Evolutionary conservation across 1,139 yeast genomes (phyloP), one percentile per base, ranked within the genome.

Genomic region (Debaryomycetaceae sp.): DNA sequence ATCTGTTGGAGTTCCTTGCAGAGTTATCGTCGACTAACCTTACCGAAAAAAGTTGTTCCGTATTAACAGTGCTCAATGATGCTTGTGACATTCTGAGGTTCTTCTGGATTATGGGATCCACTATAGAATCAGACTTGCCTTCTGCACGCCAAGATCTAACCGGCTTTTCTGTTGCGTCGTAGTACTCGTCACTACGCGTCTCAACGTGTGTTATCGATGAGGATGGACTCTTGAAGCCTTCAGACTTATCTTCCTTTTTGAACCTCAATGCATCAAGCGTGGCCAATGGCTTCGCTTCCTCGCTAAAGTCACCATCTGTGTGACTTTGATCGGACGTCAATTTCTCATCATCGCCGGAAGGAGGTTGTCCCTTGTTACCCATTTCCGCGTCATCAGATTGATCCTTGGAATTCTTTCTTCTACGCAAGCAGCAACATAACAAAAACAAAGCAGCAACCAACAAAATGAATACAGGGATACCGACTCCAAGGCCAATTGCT

Each of bases 401-500:
- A 14, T 47, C 45, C 8, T 43, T 44, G 32, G 63, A 59, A 30
- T 57, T 51, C 53, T 59, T 60, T 50, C 73, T 72, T 56, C 72
- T 73, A 42, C 73, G 73, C 46, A 73, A 63, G 58, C 87, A 78
- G 54, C 87, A 79, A 58, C 81, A 75, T 26, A 85, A 51, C 8
- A 88, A 39, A 1, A 84, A 41, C 0, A 70, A 67, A 2, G 73
- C 66, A 1, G 78, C 55, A 7, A 87, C 52, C 0, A 77, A 67
- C 5, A 72, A 72, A 0, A 75, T 66, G 17, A 70, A 73, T 0
- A 78, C 60, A 1, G 96, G 96, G 38, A 91, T 74, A 5, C 85
- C 87, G n/a, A 86, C 92, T 39, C 96, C 97, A 46, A 91, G 76
- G 1, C 89, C 95, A 55, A 91, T 85, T 0, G 95, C 96, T 17